Percentiles rank a stretch among this genome's conserved stretches.
Conservation (phyloP, 2,329 filamentous ascomycete species). For the Sphaceloma murrayae region DNA sequence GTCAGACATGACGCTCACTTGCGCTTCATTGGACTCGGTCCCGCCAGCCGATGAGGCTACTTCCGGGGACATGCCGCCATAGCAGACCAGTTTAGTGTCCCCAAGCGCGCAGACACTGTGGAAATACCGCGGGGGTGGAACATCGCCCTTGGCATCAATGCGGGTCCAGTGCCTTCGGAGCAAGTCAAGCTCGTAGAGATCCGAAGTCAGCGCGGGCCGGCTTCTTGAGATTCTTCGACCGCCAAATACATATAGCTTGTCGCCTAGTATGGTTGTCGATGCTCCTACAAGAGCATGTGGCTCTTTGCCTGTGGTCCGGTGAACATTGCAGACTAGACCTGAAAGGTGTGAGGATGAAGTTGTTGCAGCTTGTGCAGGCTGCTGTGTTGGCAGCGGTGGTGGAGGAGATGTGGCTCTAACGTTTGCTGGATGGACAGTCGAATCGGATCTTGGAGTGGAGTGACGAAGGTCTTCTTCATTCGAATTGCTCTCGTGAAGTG, state of each 20-base stretch:
- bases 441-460: slow-evolving; percentile 28
- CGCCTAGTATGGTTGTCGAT: slow-evolving; percentile 87
- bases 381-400: slow-evolving; percentile 20
- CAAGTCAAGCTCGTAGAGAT: slow-evolving; percentile 88
- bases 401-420: slow-evolving; percentile 20
- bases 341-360: slow-evolving; percentile 51
- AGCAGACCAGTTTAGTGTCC: slow-evolving; percentile 93
- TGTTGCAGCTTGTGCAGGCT: slow-evolving; percentile 23
- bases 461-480: slow-evolving; percentile 3
- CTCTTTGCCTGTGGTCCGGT: slow-evolving; percentile 79
- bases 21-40: slow-evolving; percentile 22
- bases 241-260: slow-evolving; percentile 95
- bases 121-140: slow-evolving; percentile 88
- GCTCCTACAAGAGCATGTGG: slow-evolving; percentile 87
- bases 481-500: slow-evolving; percentile 32
- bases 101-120: slow-evolving; percentile 91
- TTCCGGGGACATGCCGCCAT: slow-evolving; percentile 88
- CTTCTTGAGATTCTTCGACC: slow-evolving; percentile 78
- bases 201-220: slow-evolving; percentile 73
- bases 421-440: slow-evolving; percentile 22
- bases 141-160: slow-evolving; percentile 70
- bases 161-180: slow-evolving; percentile 90
- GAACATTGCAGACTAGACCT: slow-evolving; percentile 58
- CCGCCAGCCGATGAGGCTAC: slow-evolving; percentile 52
- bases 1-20: slow-evolving; percentile 91